Percentiles rank a stretch among this genome's conserved stretches.
These are phyloP conservation scores for Aureobasidium leucospermi DNA, from an alignment of 2,329 filamentous ascomycete species.

Conservation along the genomic window DNA sequence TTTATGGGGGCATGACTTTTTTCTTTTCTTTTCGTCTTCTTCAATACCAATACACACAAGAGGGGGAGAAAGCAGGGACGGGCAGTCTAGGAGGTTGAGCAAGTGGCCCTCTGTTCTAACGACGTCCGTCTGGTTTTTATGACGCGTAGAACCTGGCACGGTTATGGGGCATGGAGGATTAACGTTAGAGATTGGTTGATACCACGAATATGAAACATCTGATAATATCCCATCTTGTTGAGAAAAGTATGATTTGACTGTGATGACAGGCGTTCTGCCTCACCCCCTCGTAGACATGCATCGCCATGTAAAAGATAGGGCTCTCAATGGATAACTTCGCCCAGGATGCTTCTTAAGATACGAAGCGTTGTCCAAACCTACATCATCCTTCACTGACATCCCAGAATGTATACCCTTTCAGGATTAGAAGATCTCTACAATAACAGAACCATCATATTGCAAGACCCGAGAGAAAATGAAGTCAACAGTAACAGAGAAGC, in stretches of 20 bases:
- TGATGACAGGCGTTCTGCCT: neutral
- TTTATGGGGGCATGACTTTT: slow-evolving; percentile 9
- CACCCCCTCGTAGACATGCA: too few species aligned
- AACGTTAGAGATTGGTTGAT: slow-evolving; percentile 6
- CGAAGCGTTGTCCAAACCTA: too few species aligned
- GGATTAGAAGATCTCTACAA: too few species aligned
- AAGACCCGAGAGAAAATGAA: neutral
- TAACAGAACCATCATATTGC: neutral
- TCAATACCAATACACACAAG: neutral
- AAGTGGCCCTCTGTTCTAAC: slow-evolving; percentile 26
- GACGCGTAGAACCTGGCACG: neutral
- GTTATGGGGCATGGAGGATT: neutral
- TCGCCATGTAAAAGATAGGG: too few species aligned
- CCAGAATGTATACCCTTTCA: too few species aligned
- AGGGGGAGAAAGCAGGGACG: slow-evolving; percentile 4
- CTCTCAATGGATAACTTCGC: too few species aligned
- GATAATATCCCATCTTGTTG: neutral
- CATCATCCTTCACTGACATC: too few species aligned
- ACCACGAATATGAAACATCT: slow-evolving; percentile 3
- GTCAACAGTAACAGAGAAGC: too few species aligned
- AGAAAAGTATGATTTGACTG: too few species aligned
- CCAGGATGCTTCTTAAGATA: too few species aligned
- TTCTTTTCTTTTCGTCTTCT: neutral
- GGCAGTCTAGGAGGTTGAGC: slow-evolving; percentile 24
- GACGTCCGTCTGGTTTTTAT: slow-evolving; percentile 10